Conservation (phyloP, 805 yeast genomes). For the Saccharomycopsis olivae region DNA sequence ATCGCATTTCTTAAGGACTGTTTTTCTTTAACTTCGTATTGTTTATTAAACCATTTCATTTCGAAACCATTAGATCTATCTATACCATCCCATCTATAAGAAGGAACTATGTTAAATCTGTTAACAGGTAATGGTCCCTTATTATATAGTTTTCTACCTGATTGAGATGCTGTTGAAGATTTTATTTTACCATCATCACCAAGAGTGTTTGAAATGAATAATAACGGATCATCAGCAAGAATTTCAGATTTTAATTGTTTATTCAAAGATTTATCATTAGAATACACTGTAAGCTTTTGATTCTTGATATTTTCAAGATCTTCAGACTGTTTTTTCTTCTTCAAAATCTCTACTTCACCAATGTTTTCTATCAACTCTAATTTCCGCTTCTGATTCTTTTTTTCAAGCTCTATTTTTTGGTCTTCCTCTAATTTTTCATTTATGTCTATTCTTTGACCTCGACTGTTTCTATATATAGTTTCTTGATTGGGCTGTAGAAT, state of each 20-base stretch:
- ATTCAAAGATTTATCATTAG: conserved; percentile 11
- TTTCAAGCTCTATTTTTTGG: neutral
- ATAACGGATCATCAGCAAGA: conserved; percentile 16
- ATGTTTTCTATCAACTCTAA: conserved; percentile 1
- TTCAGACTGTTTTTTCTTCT: conserved; percentile 1
- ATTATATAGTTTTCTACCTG: conserved; percentile 46
- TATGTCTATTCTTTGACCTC: conserved; percentile 5
- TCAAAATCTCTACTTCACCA: conserved; percentile 1
- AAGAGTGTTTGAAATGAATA: conserved; percentile 18
- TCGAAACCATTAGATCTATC: conserved; percentile 88
- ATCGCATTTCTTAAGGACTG: neutral
- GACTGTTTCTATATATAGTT: conserved; percentile 10
- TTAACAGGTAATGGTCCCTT: conserved; percentile 42
- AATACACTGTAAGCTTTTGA: conserved; percentile 6
- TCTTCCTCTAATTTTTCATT: conserved; percentile 7
- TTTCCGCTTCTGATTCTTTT: conserved; percentile 2
- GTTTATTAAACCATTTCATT: conserved; percentile 37
- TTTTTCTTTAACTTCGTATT: conserved; percentile 6
- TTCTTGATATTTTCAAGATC: conserved; percentile 3
- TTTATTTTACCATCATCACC: neutral
- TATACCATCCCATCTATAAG: conserved; percentile 85
- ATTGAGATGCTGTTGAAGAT: conserved; percentile 20
- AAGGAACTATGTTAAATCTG: conserved; percentile 69
- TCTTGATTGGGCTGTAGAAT: neutral
- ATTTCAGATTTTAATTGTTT: conserved; percentile 6